Conservation (phyloP, 2,329 filamentous ascomycete genomes). For the Apiospora malaysiana region DNA sequence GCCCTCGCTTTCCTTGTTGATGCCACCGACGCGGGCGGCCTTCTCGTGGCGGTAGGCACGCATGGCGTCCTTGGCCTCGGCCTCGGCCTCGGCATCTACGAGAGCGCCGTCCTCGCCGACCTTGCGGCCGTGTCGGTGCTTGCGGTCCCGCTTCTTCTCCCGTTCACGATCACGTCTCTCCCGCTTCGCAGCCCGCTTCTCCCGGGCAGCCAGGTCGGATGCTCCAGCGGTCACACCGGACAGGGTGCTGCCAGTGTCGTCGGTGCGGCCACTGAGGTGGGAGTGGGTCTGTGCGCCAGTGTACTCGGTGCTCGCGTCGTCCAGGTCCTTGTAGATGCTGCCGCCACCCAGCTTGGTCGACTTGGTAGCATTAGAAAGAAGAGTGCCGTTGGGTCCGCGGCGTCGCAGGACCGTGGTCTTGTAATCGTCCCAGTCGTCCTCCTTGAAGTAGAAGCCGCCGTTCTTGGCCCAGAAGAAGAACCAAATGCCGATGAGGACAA, state of each 20-base stretch:
- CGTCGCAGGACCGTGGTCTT: slow-evolving; percentile 91
- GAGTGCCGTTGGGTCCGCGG: slow-evolving; percentile 86
- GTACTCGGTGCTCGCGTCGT: slow-evolving; percentile 51
- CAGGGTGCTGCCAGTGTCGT: slow-evolving; percentile 53
- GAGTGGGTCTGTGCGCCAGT: slow-evolving; percentile 41
- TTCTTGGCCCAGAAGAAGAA: slow-evolving; percentile 99
- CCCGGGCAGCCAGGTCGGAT: slow-evolving; percentile 60
- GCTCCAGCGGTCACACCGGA: slow-evolving; percentile 64
- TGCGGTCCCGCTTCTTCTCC: slow-evolving; percentile 48
- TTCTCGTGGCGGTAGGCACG: slow-evolving; percentile 86
- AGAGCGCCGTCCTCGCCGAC: slow-evolving; percentile 65
- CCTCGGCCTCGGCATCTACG: slow-evolving; percentile 69
- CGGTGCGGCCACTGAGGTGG: slow-evolving; percentile 46
- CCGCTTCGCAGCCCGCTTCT: slow-evolving; percentile 57
- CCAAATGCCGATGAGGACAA: slow-evolving; percentile 83
- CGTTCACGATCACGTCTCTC: slow-evolving; percentile 60
- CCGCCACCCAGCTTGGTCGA: slow-evolving; percentile 87
- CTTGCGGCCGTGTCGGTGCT: slow-evolving; percentile 46
- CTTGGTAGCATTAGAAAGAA: slow-evolving; percentile 81
- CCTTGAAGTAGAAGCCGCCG: slow-evolving; percentile 85
- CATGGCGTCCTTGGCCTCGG: slow-evolving; percentile 70
- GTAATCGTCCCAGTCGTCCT: slow-evolving; percentile 97
- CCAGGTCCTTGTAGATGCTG: slow-evolving; percentile 79
- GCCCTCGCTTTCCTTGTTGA: slow-evolving; percentile 83
- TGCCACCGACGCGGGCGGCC: slow-evolving; percentile 82